phyloP scores from a whole-genome alignment of 1,139 yeast genomes.

The Nakaseomyces kungkrabaensis region DNA sequence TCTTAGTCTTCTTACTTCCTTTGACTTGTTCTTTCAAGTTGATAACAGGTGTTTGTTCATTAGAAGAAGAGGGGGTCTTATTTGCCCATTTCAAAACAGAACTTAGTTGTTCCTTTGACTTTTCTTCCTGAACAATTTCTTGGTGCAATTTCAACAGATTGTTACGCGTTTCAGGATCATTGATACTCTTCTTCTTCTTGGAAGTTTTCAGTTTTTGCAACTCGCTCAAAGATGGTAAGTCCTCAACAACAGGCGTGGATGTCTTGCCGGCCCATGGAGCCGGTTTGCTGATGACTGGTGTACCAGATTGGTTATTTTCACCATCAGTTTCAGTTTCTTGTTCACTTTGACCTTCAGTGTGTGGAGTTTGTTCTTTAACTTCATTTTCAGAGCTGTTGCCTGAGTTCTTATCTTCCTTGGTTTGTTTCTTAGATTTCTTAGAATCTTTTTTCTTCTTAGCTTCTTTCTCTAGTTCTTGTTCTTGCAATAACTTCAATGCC shows the following conservation, averaged over 20 bases:
- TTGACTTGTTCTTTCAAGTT: slow-evolving; percentile 16
- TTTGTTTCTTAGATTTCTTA: slow-evolving; percentile 10
- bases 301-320: slow-evolving; percentile 1
- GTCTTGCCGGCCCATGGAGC: slow-evolving; percentile 41
- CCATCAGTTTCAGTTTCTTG: neutral
- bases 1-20: slow-evolving; percentile 7
- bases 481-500: slow-evolving; percentile 19
- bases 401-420: slow-evolving; percentile 10
- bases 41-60: slow-evolving; percentile 10
- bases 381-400: slow-evolving; percentile 7
- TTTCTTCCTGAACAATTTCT: slow-evolving; percentile 19
- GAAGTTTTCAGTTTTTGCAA: slow-evolving; percentile 15
- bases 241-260: slow-evolving; percentile 17
- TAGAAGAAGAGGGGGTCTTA: slow-evolving; percentile 9
- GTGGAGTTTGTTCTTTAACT: slow-evolving; percentile 1
- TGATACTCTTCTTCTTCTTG: slow-evolving; percentile 16
- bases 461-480: slow-evolving; percentile 15
- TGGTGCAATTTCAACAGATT: slow-evolving; percentile 18
- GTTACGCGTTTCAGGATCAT: slow-evolving; percentile 14
- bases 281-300: slow-evolving; percentile 10
- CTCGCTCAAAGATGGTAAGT: slow-evolving; percentile 14
- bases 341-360: slow-evolving; percentile 4
- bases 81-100: slow-evolving; percentile 27
- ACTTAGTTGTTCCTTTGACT: slow-evolving; percentile 14
- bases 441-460: slow-evolving; percentile 13